Base-by-base conservation (phyloP, 2,329 filamentous ascomycete genomes). In the Fusarium bulbicola region DNA sequence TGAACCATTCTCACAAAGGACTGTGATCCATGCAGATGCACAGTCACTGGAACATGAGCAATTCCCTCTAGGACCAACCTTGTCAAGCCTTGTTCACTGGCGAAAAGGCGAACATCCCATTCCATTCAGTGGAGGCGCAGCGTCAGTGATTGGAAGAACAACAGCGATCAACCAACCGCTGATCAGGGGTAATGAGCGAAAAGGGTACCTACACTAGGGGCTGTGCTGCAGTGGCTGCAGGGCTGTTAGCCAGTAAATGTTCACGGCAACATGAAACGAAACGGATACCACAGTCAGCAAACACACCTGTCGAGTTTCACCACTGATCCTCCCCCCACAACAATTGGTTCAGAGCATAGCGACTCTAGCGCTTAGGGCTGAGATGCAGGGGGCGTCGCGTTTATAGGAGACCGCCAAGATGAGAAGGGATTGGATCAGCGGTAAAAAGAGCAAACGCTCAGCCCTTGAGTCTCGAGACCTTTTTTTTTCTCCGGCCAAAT, bases 91-190 rank as follows among this genome's bases (percentile, higher is more conserved):
- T 72, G 63, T 62, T 62, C 46, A 54, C 49, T 53, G 24, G 21
- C 9, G 28, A 42, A 30, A 49, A 49, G 28, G 18, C 32, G 15
- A 32, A 36, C 30, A n/a, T 43, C 30, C 34, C 40, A 36, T 59
- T 59, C 56, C 56, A 37, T 46, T 62, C 43, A 49, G 62, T 66
- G 68, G 67, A 68, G 68, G 68, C 68, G 68, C 68, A 71, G 57
- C 49, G 30, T 32, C 39, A 32, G 34, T 69, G 68, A 71, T 71
- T 71, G 68, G 68, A 46, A 57, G 59, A 46, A 26, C 61, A 52
- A 34, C 45, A 34, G 18, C 26, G 20, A 18, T n/a, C 28, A 54
- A 28, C 37, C 28, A 54, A 34, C 37, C 53, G 28, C 28, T 45
- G 50, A 61, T 61, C 58, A 43, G 37, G 40, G 40, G 46, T n/a